Conservation (phyloP, 2,329 filamentous ascomycete species). For the Claviceps sp. region DNA sequence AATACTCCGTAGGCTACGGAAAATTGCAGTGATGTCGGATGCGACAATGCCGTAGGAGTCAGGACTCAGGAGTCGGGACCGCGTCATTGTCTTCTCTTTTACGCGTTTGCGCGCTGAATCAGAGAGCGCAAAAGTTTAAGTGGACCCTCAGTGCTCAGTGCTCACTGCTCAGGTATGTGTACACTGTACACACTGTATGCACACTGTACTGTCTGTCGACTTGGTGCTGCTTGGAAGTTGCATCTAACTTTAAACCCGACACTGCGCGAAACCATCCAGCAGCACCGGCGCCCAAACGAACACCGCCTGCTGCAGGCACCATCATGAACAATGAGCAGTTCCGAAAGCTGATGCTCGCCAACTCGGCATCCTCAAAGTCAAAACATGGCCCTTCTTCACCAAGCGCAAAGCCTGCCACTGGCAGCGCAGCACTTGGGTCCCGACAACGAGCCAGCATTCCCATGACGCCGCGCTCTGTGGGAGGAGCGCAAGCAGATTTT, state of each 20-base stretch:
- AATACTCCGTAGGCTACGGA: neutral
- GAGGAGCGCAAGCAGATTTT: slow-evolving; percentile 50
- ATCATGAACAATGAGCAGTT: slow-evolving; percentile 94
- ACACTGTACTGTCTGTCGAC: neutral
- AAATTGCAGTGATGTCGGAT: no score
- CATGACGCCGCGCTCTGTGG: slow-evolving; percentile 80
- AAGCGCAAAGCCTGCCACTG: slow-evolving; percentile 15
- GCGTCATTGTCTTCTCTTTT: neutral
- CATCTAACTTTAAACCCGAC: neutral
- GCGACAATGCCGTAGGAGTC: no score
- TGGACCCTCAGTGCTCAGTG: no score
- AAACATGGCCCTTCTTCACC: slow-evolving; percentile 32
- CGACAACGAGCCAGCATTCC: slow-evolving; percentile 69
- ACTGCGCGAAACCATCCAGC: neutral
- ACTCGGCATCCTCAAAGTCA: slow-evolving; percentile 24
- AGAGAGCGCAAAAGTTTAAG: neutral
- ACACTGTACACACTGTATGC: neutral
- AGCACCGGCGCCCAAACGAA: neutral
- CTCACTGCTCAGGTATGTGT: no score
- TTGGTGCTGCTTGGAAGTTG: neutral
- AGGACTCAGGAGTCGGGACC: no score
- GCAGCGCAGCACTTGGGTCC: slow-evolving; percentile 51
- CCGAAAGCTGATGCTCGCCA: slow-evolving; percentile 56
- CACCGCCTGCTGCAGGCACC: neutral
- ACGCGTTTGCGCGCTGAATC: neutral